phyloP scores from a whole-genome alignment of 768 basidiomycete genomes.

The Kwoniella heveanensis region DNA sequence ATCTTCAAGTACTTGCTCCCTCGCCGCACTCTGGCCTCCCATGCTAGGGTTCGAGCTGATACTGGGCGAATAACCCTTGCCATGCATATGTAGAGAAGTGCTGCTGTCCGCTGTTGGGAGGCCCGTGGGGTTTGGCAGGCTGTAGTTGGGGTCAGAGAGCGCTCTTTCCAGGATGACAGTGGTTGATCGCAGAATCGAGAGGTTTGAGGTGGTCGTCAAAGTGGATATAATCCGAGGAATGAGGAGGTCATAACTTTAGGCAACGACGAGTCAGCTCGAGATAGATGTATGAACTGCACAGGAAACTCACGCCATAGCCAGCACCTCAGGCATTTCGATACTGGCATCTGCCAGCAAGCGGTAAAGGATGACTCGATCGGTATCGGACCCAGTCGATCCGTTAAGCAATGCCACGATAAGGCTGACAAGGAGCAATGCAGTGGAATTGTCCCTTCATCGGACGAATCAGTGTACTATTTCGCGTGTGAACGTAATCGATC shows the following conservation, averaged over 20 bases:
- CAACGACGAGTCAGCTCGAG: background rate
- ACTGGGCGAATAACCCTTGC: constrained; percentile 27
- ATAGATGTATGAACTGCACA: background rate
- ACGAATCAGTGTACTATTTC: constrained; percentile 2
- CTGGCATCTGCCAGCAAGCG: constrained; percentile 73
- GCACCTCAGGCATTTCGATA: constrained; percentile 68
- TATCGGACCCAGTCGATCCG: constrained; percentile 71
- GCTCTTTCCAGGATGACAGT: constrained; percentile 38
- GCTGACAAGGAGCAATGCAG: constrained; percentile 72
- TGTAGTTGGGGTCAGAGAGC: constrained; percentile 38
- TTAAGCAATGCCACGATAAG: constrained; percentile 74
- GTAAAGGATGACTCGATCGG: constrained; percentile 79
- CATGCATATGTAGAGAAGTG: constrained; percentile 14
- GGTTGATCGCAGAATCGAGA: constrained; percentile 31
- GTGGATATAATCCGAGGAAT: constrained; percentile 40
- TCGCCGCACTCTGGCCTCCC: constrained; percentile 8
- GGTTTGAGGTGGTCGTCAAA: constrained; percentile 36
- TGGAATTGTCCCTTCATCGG: constrained; percentile 60
- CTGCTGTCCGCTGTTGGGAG: constrained; percentile 12
- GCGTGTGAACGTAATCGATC: background rate
- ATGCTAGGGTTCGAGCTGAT: constrained; percentile 25
- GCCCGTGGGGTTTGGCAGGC: constrained; percentile 10
- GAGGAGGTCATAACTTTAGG: constrained; percentile 38
- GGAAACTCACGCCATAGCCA: constrained; percentile 69
- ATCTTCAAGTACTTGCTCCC: constrained; percentile 43